Evolutionary conservation across 2,329 filamentous ascomycete species (phyloP).

Genomic region (Stemphylium beticola): DNA sequence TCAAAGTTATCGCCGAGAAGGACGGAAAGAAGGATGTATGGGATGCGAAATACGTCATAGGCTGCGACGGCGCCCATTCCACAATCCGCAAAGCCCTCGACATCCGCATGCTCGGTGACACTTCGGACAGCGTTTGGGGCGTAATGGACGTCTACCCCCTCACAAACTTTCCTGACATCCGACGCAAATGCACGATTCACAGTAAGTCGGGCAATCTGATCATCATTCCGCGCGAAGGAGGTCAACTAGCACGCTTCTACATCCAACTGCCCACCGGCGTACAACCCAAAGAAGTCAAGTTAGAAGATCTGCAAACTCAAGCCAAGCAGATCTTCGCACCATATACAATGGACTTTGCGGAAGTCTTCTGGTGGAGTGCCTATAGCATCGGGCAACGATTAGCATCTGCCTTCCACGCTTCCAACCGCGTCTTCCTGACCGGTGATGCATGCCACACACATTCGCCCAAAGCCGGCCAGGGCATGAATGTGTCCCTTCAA

Average conservation of each 20-base stretch:
- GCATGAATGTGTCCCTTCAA: constrained; percentile 66
- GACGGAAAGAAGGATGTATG: constrained; percentile 38
- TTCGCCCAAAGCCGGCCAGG: constrained; percentile 74
- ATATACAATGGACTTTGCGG: constrained; percentile 61
- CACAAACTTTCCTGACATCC: constrained; percentile 59
- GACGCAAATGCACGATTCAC: constrained; percentile 58
- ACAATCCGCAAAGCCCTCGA: constrained; percentile 59
- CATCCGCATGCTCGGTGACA: constrained; percentile 65
- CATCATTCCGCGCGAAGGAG: constrained; percentile 62
- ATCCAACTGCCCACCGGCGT: constrained; percentile 63
- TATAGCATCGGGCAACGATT: constrained; percentile 75
- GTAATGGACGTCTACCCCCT: constrained; percentile 60
- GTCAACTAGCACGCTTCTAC: constrained; percentile 66
- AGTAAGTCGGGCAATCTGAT: constrained; percentile 55
- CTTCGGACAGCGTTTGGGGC: constrained; percentile 64
- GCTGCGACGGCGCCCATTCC: constrained; percentile 62
- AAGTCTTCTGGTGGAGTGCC: constrained; percentile 73
- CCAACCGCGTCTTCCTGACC: constrained; percentile 70
- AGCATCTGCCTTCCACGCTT: constrained; percentile 71
- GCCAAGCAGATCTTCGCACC: constrained; percentile 62
- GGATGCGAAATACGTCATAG: constrained; percentile 50
- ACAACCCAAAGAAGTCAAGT: constrained; percentile 58
- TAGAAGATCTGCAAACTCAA: constrained; percentile 60
- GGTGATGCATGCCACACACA: constrained; percentile 74
- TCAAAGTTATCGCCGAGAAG: constrained; percentile 42